Base-by-base conservation (phyloP, 164 flowering plant genomes). In the Cinnamomum chago region DNA sequence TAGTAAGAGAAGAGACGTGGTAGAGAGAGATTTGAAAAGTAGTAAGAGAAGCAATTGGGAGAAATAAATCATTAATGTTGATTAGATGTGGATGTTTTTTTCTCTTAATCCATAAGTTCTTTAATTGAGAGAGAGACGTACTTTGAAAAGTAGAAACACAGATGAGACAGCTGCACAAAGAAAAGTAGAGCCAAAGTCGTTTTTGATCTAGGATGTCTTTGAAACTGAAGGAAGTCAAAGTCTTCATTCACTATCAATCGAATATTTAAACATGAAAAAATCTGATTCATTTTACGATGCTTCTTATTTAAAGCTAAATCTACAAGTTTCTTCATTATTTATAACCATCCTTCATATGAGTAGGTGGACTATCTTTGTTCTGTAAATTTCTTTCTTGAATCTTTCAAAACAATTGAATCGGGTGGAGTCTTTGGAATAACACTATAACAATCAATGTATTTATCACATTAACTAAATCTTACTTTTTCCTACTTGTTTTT, bases 81-180 rank as follows among this genome's bases (percentile, higher is more conserved):
- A 1, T 62, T 23, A 2, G 25, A 62, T 3, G 25, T 62, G 25
- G 65, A 10, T 22, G 23, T 3, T 1, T 62, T 9, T 20, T 62
- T 62, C 33, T 30, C 33, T 62, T 17, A 20, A 62, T 23, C 1
- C 25, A 20, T 9, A 5, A 12, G 7, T 23, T 23, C 23, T 52
- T 12, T 3, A 1, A 24, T n/a, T n/a, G 68, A 65, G 10, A 66
- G 40, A 66, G 40, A 66, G 68, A 66, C 15, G 68, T 28, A 28
- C 25, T 66, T 66, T 10, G 68, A 28, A 66, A 66, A 28, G 69
- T 66, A 27, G 68, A 28, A 64, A 64, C 10, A 64, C 66, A 64
- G 24, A 24, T 11, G 66, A 5, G 66, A 20, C 12, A 12, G 25
- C 25, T 11, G 25, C 27, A 22, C 24, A 3, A 22, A 2, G 66